Evolutionary conservation across 306 rosid species (phyloP), one percentile per base, ranked within the genome.

Genomic region (Urtica urens): DNA sequence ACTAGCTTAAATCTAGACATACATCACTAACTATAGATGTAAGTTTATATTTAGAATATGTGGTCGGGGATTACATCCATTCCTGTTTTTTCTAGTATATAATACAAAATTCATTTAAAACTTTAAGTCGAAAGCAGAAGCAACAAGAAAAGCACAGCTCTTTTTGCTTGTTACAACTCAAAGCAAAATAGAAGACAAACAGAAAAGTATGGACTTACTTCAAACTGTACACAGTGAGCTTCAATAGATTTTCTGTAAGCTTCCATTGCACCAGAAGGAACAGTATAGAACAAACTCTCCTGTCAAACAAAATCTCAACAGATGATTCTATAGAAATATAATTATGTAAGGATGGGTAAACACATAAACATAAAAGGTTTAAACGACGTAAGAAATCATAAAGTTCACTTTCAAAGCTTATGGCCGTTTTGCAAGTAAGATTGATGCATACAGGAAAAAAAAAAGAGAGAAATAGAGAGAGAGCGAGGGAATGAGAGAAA

Each of bases 171-270:
- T n/a, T n/a, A n/a, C n/a, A n/a, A n/a, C n/a, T n/a, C n/a, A 15
- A 10, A 49, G 35, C 30, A 31, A 16, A 5, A 48, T 39, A 17
- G 49, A 44, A 59, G 40, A 20, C 31, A 29, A 16, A 45, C 23
- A 24, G 2, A 47, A 2, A 45, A 26, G 43, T 29, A 30, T 38
- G 43, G 41, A 47, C 59, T 58, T 65, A 92, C 99, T 93, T 86
- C 94, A 8, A 21, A 58, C 55, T 62, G 78, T 35, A 73, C 46
- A 53, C 82, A 70, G 66, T 65, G 86, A 68, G 86, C 75, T 80
- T 92, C 99, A 60, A 86, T 63, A 57, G 83, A 86, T 62, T 75
- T 82, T 58, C 94, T 74, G 73, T 92, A 92, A 56, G 69, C 58
- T 68, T 76, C 93, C 88, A 74, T 72, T 60, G 94, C 96, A 61